A percentile compares a stretch with the other conserved stretches of the same genome.
phyloP scores from a whole-genome alignment of 495 filamentous ascomycete species.

The Penicillium maclennaniae region DNA sequence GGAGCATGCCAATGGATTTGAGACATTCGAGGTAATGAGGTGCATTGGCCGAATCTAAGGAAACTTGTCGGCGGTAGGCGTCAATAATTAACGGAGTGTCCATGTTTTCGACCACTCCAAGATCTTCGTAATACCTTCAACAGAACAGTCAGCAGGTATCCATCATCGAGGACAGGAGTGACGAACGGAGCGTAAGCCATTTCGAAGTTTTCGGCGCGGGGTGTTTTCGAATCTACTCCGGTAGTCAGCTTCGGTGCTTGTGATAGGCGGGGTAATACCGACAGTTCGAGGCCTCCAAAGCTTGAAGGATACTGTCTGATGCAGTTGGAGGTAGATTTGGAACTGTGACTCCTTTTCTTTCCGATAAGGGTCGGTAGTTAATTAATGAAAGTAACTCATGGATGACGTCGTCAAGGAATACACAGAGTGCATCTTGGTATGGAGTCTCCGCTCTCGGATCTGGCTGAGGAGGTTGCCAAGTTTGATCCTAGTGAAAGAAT shows the following conservation, averaged over 20 bases:
- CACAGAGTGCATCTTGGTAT: conserved; percentile 41
- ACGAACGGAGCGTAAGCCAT: conserved; percentile 39
- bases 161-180: not conserved
- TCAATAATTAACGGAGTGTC: conserved; percentile 33
- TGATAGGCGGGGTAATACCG: conserved; percentile 8
- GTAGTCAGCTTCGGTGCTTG: not conserved
- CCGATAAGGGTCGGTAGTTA: conserved; percentile 38
- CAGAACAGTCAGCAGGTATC: conserved; percentile 7
- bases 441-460: conserved; percentile 33
- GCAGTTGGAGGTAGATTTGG: conserved; percentile 29
- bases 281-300: conserved; percentile 51
- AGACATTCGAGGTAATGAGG: conserved; percentile 36
- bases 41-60: conserved; percentile 27
- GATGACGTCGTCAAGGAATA: conserved; percentile 53
- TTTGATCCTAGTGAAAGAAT: conserved; percentile 23
- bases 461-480: conserved; percentile 47
- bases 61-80: conserved; percentile 38
- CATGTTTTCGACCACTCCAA: conserved; percentile 45
- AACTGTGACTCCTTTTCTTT: conserved; percentile 39
- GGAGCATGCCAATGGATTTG: conserved; percentile 30
- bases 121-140: conserved; percentile 40
- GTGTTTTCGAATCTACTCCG: conserved; percentile 30
- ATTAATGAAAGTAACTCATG: conserved; percentile 50
- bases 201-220: conserved; percentile 28
- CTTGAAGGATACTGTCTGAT: conserved; percentile 35